Base-by-base conservation (phyloP, 306 rosid species). In the Vigna nakashimae region DNA sequence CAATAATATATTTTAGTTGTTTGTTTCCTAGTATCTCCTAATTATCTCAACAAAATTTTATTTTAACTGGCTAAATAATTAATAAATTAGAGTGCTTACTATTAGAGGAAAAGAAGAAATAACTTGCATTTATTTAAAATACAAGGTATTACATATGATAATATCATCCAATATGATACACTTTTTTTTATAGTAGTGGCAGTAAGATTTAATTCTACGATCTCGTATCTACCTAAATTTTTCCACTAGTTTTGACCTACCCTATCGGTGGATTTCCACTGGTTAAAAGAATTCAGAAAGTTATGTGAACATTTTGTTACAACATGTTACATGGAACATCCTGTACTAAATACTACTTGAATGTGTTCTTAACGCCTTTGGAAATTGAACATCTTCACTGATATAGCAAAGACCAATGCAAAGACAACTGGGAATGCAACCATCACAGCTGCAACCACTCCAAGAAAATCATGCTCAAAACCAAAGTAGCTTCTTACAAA, bases 401-500 rank as follows among this genome's bases (percentile, higher is more conserved):
- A 76, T 10, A 58, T 12, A 24, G 87, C 87, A 70, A 83, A 86
- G 60, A 56, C 56, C 0, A 83, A 50, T 17, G 87, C 87, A 80
- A 86, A 83, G 1, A 4, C 70, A 5, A 81, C 59, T 40, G 80
- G 26, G 22, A 83, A 86, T 58, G 77, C 87, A 56, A 86, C 68
- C 7, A 69, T 46, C 6, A 78, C 67, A 50, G 51, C 77, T n/a
- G 87, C 87, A 77, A 83, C 90, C 59, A 86, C 84, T 30, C 84
- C 84, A 14, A 83, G 48, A 71, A 86, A 83, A 74, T 86, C 82
- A 74, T 83, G 84, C 52, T 50, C 83, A 84, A 69, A 86, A 64
- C 85, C 87, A 58, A 86, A 81, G 85, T 86, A 86, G 14, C 43
- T 49, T 63, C 82, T 78, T 51, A 86, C 2, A 46, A 86, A 83